Percentiles rank a stretch among this genome's conserved stretches.
Conservation (phyloP, 768 basidiomycete species). For the Rickenella mellea region DNA sequence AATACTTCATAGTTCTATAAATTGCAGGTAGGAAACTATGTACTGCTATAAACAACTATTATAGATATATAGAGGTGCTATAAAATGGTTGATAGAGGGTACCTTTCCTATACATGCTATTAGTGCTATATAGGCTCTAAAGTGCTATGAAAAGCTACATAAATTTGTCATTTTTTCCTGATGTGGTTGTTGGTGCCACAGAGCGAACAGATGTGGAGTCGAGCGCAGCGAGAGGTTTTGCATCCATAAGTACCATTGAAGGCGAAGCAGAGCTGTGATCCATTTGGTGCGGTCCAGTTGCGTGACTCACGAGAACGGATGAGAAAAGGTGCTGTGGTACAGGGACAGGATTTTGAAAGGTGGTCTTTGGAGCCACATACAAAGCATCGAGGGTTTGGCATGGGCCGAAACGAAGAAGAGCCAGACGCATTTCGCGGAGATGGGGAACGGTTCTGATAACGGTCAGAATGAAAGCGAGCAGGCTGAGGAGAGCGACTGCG, state of each 20-base stretch:
- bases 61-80: too few species aligned
- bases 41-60: too few species aligned
- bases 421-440: background rate
- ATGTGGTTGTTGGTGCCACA: conserved; percentile 10
- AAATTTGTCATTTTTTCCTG: too few species aligned
- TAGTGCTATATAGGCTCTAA: too few species aligned
- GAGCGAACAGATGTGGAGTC: conserved; percentile 11
- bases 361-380: background rate
- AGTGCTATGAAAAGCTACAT: too few species aligned
- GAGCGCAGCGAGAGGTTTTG: conserved; percentile 1
- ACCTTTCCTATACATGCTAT: too few species aligned
- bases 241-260: background rate
- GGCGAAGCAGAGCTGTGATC: background rate
- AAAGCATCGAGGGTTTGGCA: background rate
- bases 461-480: background rate
- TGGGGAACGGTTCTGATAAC: background rate
- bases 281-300: background rate
- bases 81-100: too few species aligned
- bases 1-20: too few species aligned
- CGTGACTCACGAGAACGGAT: background rate
- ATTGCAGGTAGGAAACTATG: too few species aligned
- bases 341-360: background rate
- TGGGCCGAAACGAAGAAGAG: background rate
- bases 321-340: too few species aligned
- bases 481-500: background rate